phyloP scores from a whole-genome alignment of 306 rosid species.

The Alnus glutinosa region DNA sequence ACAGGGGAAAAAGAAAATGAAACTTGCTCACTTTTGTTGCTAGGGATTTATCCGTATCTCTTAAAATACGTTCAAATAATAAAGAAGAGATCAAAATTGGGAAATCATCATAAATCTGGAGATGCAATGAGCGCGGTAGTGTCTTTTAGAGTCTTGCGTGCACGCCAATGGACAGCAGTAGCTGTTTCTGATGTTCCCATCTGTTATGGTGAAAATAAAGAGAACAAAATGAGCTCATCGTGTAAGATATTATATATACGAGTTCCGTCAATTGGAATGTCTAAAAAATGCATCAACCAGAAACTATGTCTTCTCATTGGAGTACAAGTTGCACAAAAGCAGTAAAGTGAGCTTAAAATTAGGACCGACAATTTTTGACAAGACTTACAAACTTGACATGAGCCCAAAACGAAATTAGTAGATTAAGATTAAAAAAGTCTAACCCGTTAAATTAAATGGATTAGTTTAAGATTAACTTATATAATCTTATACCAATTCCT shows the following conservation, averaged over 20 bases:
- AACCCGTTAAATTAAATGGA: too few relatives aligned
- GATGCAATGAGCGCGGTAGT: slow-evolving; percentile 44
- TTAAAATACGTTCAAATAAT: neutral
- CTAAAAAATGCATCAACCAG: neutral
- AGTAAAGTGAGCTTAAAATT: neutral
- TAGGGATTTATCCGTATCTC: neutral
- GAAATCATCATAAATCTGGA: slow-evolving; percentile 34
- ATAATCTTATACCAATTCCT: too few relatives aligned
- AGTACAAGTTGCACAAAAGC: neutral
- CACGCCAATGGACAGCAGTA: slow-evolving; percentile 66
- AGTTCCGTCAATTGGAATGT: neutral
- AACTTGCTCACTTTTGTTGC: neutral
- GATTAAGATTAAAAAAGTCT: too few relatives aligned
- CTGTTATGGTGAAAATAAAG: slow-evolving; percentile 43
- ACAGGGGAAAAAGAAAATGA: neutral
- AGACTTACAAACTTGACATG: too few relatives aligned
- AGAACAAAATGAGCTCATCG: neutral
- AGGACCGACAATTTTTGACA: too few relatives aligned
- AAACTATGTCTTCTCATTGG: neutral
- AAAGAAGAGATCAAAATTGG: slow-evolving; percentile 49
- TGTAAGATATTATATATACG: neutral
- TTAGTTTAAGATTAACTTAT: too few relatives aligned
- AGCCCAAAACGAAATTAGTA: too few relatives aligned
- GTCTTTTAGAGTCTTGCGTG: slow-evolving; percentile 68
- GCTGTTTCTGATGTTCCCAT: slow-evolving; percentile 83